Conservation (phyloP, 2,329 filamentous ascomycete species). For the Venturia effusa region DNA sequence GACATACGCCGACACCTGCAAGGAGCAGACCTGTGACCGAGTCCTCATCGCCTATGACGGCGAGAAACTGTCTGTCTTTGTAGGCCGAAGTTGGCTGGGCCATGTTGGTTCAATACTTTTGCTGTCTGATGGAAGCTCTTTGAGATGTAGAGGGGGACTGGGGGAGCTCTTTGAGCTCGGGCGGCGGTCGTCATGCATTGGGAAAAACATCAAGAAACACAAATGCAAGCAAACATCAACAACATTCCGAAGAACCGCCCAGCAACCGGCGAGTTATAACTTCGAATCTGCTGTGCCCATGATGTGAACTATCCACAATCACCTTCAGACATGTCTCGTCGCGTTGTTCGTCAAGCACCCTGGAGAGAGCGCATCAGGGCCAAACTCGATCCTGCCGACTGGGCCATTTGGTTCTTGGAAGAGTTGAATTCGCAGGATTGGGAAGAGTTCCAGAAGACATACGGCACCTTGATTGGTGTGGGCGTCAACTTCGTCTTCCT, state of each 20-base stretch:
- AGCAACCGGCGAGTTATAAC: constrained; percentile 3
- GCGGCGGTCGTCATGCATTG: not conserved
- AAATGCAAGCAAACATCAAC: constrained; percentile 1
- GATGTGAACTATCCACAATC: constrained; percentile 11
- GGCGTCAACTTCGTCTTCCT: constrained; percentile 70
- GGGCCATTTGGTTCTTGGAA: constrained; percentile 82
- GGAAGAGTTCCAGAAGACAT: constrained; percentile 64
- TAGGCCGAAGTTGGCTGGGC: constrained; percentile 48
- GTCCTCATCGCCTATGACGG: constrained; percentile 96
- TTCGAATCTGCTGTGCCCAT: not conserved
- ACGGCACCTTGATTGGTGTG: constrained; percentile 66
- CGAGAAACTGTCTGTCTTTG: constrained; percentile 86
- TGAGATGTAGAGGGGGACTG: not conserved
- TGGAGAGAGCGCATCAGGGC: constrained; percentile 70
- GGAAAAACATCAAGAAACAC: not conserved
- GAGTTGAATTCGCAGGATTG: constrained; percentile 86
- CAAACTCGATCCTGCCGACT: constrained; percentile 77
- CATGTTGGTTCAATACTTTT: constrained; percentile 27
- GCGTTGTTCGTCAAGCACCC: constrained; percentile 71
- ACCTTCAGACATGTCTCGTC: constrained; percentile 48
- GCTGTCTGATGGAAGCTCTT: not conserved
- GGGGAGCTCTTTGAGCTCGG: not conserved
- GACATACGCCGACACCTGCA: constrained; percentile 80
- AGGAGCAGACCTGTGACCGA: constrained; percentile 93
- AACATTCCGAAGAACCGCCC: not conserved